Evolutionary conservation across 2,329 filamentous ascomycete genomes (phyloP).

Genomic region (Lachnellula arida): DNA sequence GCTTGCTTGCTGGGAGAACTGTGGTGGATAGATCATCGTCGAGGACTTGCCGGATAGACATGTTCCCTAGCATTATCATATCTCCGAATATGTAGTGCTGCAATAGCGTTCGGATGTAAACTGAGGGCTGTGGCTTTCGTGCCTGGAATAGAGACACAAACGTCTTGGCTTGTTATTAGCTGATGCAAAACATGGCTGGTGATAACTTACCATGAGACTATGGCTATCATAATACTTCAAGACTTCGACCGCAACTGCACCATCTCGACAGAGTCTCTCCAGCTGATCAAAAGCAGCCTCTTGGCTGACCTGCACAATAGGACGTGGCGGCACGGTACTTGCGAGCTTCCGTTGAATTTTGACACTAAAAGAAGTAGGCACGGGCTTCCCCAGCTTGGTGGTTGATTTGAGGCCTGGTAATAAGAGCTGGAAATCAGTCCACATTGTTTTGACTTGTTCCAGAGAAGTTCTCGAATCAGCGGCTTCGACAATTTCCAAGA

Average conservation of each 20-base stretch:
- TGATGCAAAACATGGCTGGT: slow-evolving; percentile 5
- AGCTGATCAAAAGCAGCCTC: slow-evolving; percentile 68
- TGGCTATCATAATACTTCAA: slow-evolving; percentile 64
- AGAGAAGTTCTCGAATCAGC: slow-evolving; percentile 44
- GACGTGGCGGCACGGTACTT: slow-evolving; percentile 87
- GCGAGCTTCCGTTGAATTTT: slow-evolving; percentile 90
- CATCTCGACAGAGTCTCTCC: slow-evolving; percentile 66
- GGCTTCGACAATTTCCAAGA: slow-evolving; percentile 50
- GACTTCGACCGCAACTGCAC: slow-evolving; percentile 62
- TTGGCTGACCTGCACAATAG: slow-evolving; percentile 74
- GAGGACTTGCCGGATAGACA: slow-evolving; percentile 69
- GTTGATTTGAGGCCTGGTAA: slow-evolving; percentile 56
- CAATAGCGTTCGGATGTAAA: slow-evolving; percentile 77
- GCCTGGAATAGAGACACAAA: slow-evolving; percentile 72
- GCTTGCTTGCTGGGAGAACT: slow-evolving; percentile 64
- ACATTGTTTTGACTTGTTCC: slow-evolving; percentile 37
- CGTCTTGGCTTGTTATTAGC: slow-evolving; percentile 42
- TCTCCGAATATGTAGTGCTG: slow-evolving; percentile 72
- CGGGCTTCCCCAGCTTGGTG: slow-evolving; percentile 55
- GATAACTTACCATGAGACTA: slow-evolving; percentile 57
- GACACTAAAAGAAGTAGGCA: slow-evolving; percentile 78
- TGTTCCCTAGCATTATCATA: slow-evolving; percentile 62
- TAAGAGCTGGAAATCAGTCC: slow-evolving; percentile 36
- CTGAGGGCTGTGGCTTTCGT: slow-evolving; percentile 74
- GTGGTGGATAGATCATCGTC: slow-evolving; percentile 77